phyloP scores from a whole-genome alignment of 139 green algal genomes.

The Chlorella sp. region DNA sequence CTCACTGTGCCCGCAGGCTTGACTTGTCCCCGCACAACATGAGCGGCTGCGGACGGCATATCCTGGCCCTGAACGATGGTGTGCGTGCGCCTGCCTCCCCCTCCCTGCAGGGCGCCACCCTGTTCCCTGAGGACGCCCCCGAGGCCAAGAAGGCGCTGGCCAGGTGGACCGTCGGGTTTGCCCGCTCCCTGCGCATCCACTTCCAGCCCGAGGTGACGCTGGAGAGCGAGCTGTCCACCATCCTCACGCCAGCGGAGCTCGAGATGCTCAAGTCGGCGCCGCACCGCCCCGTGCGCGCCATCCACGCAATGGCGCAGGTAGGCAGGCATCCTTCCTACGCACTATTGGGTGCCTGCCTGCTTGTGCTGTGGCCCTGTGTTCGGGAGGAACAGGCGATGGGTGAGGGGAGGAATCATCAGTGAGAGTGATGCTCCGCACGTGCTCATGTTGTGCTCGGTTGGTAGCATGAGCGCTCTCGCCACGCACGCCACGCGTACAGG shows the following conservation, averaged over 20 bases:
- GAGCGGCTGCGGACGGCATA: too few species aligned
- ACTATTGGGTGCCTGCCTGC: too few species aligned
- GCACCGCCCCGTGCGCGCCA: constrained; percentile 8
- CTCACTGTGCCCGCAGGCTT: background rate
- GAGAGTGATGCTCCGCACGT: too few species aligned
- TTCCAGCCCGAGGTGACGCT: constrained; percentile 34
- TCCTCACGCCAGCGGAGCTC: constrained; percentile 20
- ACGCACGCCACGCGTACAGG: too few species aligned
- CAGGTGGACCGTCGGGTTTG: constrained; percentile 33
- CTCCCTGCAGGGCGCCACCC: constrained; percentile 18
- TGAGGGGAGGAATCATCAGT: too few species aligned
- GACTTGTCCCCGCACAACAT: too few species aligned
- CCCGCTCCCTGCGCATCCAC: constrained; percentile 29
- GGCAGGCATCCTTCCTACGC: too few species aligned
- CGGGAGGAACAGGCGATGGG: too few species aligned
- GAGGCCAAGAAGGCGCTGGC: constrained; percentile 33
- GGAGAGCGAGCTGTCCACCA: constrained; percentile 15
- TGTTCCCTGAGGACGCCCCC: constrained; percentile 28
- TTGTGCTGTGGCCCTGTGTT: too few species aligned
- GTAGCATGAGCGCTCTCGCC: too few species aligned
- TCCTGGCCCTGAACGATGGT: too few species aligned
- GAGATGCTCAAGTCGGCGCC: constrained; percentile 17
- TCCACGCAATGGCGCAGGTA: constrained; percentile 30
- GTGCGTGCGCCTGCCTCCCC: background rate
- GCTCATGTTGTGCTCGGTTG: too few species aligned